Percentiles rank a stretch among this genome's conserved stretches.
Evolutionary conservation across 371 early-diverging fungal species (phyloP).

Genomic region (Mycotypha africana): DNA sequence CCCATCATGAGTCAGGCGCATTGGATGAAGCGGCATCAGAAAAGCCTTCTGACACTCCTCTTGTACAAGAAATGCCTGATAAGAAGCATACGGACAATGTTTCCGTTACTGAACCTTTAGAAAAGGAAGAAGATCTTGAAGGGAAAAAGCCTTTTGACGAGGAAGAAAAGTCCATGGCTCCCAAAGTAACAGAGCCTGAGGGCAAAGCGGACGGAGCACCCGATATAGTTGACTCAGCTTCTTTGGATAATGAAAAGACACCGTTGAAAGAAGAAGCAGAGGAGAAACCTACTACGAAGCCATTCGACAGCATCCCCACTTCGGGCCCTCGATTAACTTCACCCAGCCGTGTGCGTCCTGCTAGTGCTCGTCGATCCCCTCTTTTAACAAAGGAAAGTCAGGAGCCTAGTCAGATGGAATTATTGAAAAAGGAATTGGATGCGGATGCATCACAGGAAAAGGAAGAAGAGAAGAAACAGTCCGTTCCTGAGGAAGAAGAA

Average conservation of each 20-base stretch:
- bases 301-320: constrained; percentile 19
- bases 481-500: constrained; percentile 9
- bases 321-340: constrained; percentile 38
- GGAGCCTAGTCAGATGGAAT: constrained; percentile 41
- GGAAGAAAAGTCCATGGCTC: too few species aligned
- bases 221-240: too few species aligned
- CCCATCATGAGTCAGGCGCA: too few species aligned
- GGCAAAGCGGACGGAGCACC: too few species aligned
- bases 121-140: not conserved
- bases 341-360: constrained; percentile 30
- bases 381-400: constrained; percentile 6
- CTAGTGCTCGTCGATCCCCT: constrained; percentile 28
- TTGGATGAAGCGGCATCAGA: too few species aligned
- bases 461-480: constrained; percentile 6
- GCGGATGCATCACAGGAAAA: constrained; percentile 2
- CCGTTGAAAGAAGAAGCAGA: not conserved
- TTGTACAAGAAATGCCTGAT: too few species aligned
- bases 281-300: constrained; percentile 7
- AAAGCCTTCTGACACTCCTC: too few species aligned
- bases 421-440: constrained; percentile 34
- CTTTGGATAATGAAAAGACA: too few species aligned
- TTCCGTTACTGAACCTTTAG: too few species aligned
- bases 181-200: too few species aligned
- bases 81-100: too few species aligned
- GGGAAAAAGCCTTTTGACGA: not conserved